A percentile compares a stretch with the other conserved stretches of the same genome.
These are phyloP conservation scores for Myxozyma mucilagina DNA, from an alignment of 805 yeast species.

Conservation along the genomic window DNA sequence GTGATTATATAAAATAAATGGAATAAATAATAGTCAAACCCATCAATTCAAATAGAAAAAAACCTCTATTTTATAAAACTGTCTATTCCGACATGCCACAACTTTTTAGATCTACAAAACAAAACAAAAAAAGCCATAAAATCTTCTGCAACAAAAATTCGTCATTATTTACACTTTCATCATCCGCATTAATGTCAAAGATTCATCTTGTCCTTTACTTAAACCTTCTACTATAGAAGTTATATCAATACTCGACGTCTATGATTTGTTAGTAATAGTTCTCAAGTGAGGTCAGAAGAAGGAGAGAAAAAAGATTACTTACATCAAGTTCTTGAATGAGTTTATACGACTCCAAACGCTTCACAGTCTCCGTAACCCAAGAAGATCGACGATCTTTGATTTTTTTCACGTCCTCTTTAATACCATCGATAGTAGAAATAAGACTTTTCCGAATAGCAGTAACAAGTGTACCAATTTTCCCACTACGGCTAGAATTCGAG, in stretches of 20 bases:
- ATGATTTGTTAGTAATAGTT: not conserved
- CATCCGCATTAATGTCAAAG: conserved; percentile 20
- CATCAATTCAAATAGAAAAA: too few species aligned
- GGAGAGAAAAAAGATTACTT: not conserved
- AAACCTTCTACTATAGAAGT: conserved; percentile 15
- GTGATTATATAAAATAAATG: too few species aligned
- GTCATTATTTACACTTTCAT: conserved; percentile 8
- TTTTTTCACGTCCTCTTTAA: conserved; percentile 24
- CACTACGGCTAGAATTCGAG: not conserved
- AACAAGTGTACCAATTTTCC: conserved; percentile 2
- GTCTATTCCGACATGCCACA: too few species aligned
- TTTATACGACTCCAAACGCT: conserved; percentile 2
- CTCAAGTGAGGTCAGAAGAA: not conserved
- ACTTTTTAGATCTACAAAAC: too few species aligned
- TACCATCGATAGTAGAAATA: not conserved
- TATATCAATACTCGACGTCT: conserved; percentile 14
- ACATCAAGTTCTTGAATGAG: conserved; percentile 11
- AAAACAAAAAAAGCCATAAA: too few species aligned
- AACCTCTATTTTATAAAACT: too few species aligned
- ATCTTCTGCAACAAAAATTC: too few species aligned
- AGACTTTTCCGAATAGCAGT: conserved; percentile 2
- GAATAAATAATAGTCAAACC: too few species aligned
- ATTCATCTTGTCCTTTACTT: conserved; percentile 19
- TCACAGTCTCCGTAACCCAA: conserved; percentile 16
- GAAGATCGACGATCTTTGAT: conserved; percentile 14